Conservation (phyloP, 371 early-diverging fungal species). For the Actinomortierella wolfii region DNA sequence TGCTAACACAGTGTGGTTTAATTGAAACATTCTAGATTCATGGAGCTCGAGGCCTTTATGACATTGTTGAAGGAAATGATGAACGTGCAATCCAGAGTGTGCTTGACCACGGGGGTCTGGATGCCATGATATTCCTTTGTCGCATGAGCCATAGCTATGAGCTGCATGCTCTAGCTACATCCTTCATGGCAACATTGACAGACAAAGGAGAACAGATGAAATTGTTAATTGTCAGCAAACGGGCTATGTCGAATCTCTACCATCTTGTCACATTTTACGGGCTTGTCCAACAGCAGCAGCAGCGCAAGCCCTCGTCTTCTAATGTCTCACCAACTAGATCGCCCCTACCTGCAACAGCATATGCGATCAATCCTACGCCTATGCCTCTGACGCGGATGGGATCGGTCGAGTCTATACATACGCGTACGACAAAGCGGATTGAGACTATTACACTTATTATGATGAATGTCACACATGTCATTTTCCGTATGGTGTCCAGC, state of each 20-base stretch:
- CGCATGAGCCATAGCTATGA: constrained; percentile 49
- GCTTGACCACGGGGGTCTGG: constrained; percentile 62
- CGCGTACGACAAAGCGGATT: constrained; percentile 17
- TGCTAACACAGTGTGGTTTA: too few species aligned
- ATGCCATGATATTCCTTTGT: constrained; percentile 65
- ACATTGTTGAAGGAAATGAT: constrained; percentile 60
- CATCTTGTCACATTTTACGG: constrained; percentile 19
- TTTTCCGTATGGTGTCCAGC: constrained; percentile 34
- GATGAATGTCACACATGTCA: constrained; percentile 38
- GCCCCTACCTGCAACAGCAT: constrained; percentile 13
- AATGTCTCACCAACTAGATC: constrained; percentile 5
- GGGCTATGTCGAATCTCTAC: constrained; percentile 38
- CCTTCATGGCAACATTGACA: constrained; percentile 50
- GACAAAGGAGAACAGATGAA: constrained; percentile 30
- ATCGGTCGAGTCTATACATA: constrained; percentile 17
- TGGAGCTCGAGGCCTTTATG: constrained; percentile 66
- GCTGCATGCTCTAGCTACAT: constrained; percentile 58
- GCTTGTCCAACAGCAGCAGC: too few species aligned
- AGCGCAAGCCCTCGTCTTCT: too few species aligned
- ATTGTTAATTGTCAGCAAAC: constrained; percentile 22
- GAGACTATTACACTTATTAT: constrained; percentile 22
- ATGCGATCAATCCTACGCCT: constrained; percentile 12
- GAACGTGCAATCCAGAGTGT: constrained; percentile 57
- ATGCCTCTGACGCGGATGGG: constrained; percentile 16
- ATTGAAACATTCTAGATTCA: too few species aligned